Conservation (phyloP, 129 eudicot genomes). For the Arctium minus region DNA sequence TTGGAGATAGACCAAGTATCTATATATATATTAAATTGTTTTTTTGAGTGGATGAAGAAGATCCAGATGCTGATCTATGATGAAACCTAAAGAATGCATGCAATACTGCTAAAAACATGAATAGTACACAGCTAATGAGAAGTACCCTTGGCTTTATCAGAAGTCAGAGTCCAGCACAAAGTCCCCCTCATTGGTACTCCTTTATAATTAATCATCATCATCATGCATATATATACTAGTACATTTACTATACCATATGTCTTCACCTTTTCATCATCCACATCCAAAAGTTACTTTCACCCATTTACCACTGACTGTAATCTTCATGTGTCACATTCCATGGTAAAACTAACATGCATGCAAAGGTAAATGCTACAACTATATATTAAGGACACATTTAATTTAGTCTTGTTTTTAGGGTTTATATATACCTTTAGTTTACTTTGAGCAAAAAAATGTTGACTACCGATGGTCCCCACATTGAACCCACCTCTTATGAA, state of each 20-base stretch:
- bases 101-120: constrained; percentile 23
- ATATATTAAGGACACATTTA: neutral
- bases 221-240: constrained; percentile 5
- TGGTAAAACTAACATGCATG: constrained; percentile 14
- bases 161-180: constrained; percentile 28
- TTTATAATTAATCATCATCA: constrained; percentile 20
- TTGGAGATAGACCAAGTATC: neutral
- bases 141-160: constrained; percentile 33
- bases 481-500: too few relatives aligned
- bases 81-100: constrained; percentile 29
- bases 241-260: constrained; percentile 20
- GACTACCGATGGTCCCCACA: too few relatives aligned
- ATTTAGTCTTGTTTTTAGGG: too few relatives aligned
- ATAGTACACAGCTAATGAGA: constrained; percentile 22
- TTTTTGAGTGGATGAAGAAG: neutral
- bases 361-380: constrained; percentile 9
- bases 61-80: neutral
- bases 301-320: neutral
- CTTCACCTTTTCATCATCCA: constrained; percentile 25
- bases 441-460: too few relatives aligned
- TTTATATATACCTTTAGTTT: too few relatives aligned
- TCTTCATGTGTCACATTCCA: constrained; percentile 12
- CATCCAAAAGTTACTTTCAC: constrained; percentile 28
- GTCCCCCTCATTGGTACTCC: constrained; percentile 28
- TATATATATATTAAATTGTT: neutral